Conservation (phyloP, 1,139 yeast species). For the Pneumocystis oryctolagi region DNA sequence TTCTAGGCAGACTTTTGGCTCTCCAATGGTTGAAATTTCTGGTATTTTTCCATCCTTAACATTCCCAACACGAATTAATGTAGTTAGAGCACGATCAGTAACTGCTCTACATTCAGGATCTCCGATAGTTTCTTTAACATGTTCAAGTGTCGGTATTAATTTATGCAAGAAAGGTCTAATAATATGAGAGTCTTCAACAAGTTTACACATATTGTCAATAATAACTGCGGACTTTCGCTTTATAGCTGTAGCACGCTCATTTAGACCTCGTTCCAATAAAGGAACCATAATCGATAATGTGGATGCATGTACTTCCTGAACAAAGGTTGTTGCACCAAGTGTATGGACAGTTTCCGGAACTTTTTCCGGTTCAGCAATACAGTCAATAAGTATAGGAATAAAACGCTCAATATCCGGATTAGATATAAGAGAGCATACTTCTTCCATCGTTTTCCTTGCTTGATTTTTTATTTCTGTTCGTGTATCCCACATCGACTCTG, state of each 20-base stretch:
- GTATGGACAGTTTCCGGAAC: constrained; percentile 98
- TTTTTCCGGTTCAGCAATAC: constrained; percentile 91
- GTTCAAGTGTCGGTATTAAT: constrained; percentile 89
- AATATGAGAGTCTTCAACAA: constrained; percentile 98
- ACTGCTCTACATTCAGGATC: constrained; percentile 99
- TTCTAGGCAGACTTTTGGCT: constrained; percentile 66
- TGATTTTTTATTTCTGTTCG: constrained; percentile 94
- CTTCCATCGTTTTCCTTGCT: constrained; percentile 89
- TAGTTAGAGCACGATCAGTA: constrained; percentile 89
- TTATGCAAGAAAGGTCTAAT: constrained; percentile 97
- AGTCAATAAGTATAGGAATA: constrained; percentile 91
- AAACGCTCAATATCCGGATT: constrained; percentile 99
- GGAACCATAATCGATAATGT: constrained; percentile 99
- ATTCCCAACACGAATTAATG: constrained; percentile 97
- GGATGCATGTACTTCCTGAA: constrained; percentile 98
- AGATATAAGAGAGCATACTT: constrained; percentile 93
- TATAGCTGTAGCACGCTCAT: constrained; percentile 98
- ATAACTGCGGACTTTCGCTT: constrained; percentile 99
- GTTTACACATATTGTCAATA: constrained; percentile 99
- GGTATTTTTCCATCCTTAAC: constrained; percentile 81
- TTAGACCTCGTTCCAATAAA: constrained; percentile 95
- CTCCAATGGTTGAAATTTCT: constrained; percentile 98
- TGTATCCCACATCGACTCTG: constrained; percentile 99
- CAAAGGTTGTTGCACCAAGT: constrained; percentile 99
- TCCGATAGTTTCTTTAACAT: constrained; percentile 89